Evolutionary conservation across 352 stramenopile genomes (phyloP).

Genomic region (Phytophthora niederhauseri): DNA sequence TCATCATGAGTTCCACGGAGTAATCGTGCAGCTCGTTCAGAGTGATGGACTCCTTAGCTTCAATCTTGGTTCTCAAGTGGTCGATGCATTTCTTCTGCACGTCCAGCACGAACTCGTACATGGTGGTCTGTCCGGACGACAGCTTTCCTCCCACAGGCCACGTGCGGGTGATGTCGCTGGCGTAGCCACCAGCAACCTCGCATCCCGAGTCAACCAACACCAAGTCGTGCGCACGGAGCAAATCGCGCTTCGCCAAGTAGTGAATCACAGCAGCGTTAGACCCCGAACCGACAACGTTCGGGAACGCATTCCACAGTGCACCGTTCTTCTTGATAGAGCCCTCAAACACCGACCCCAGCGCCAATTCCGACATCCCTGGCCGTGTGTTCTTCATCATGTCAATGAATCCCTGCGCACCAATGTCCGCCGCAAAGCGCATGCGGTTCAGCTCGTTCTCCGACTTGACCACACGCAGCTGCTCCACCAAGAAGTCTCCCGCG

Average conservation of each 20-base stretch:
- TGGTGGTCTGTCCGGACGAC: constrained; percentile 48
- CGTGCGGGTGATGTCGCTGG: constrained; percentile 85
- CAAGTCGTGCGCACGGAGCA: constrained; percentile 66
- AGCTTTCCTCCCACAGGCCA: constrained; percentile 65
- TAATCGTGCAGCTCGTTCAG: constrained; percentile 81
- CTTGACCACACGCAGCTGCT: constrained; percentile 79
- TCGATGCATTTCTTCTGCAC: constrained; percentile 77
- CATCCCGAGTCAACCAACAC: constrained; percentile 88
- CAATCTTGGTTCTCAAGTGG: constrained; percentile 54
- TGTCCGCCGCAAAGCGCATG: constrained; percentile 78
- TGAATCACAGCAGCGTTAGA: constrained; percentile 86
- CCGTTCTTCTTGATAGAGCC: constrained; percentile 74
- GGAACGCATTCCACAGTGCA: constrained; percentile 81
- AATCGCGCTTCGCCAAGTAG: constrained; percentile 76
- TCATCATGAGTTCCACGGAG: constrained; percentile 73
- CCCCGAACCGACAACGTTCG: constrained; percentile 79
- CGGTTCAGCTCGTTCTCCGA: constrained; percentile 73
- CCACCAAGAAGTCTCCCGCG: constrained; percentile 73
- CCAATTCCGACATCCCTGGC: constrained; percentile 73
- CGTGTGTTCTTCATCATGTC: constrained; percentile 78
- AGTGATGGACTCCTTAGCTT: constrained; percentile 53
- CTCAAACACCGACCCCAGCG: constrained; percentile 75
- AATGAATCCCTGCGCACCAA: constrained; percentile 68
- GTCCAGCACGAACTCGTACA: constrained; percentile 84
- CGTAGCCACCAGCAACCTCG: constrained; percentile 79